Evolutionary conservation across 2,329 filamentous ascomycete species (phyloP).

Genomic region (Pseudogymnoascus pannorum): DNA sequence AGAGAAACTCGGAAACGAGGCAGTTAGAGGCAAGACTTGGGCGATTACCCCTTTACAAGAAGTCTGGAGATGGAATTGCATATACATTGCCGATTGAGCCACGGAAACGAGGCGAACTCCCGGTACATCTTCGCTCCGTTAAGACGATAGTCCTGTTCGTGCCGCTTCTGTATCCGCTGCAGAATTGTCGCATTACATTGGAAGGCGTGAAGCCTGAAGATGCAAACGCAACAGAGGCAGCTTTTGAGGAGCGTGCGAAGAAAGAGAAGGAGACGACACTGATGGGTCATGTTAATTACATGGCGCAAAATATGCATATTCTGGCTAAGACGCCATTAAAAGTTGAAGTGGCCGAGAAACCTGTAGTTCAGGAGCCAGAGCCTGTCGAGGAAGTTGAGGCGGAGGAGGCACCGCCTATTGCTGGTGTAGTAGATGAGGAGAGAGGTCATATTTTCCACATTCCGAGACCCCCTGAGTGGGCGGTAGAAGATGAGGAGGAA

Average conservation of each 20-base stretch:
- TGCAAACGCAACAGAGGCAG: constrained; percentile 55
- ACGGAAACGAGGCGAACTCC: constrained; percentile 51
- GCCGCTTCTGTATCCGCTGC: constrained; percentile 64
- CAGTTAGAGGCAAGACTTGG: constrained; percentile 72
- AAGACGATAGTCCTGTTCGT: constrained; percentile 62
- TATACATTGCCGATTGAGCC: constrained; percentile 67
- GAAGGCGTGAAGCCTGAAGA: constrained; percentile 54
- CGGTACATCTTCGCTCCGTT: constrained; percentile 51
- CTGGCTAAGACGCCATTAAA: constrained; percentile 50
- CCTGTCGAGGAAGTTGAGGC: constrained; percentile 11
- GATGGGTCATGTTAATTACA: constrained; percentile 67
- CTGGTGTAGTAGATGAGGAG: constrained; percentile 32
- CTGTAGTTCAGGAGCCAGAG: constrained; percentile 14
- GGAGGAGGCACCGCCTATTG: constrained; percentile 19
- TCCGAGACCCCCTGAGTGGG: constrained; percentile 72
- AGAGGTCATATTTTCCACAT: constrained; percentile 64
- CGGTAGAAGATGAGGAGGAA: constrained; percentile 31
- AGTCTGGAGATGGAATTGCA: constrained; percentile 60
- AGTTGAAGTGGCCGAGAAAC: constrained; percentile 19
- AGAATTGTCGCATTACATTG: constrained; percentile 58
- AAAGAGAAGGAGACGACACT: constrained; percentile 54
- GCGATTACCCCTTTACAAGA: constrained; percentile 57
- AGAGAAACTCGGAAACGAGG: constrained; percentile 57
- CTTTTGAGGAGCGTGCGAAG: constrained; percentile 53
- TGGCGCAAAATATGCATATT: constrained; percentile 62